Base-by-base conservation (phyloP, 345 rosid genomes). In the Linum usitatissimum region DNA sequence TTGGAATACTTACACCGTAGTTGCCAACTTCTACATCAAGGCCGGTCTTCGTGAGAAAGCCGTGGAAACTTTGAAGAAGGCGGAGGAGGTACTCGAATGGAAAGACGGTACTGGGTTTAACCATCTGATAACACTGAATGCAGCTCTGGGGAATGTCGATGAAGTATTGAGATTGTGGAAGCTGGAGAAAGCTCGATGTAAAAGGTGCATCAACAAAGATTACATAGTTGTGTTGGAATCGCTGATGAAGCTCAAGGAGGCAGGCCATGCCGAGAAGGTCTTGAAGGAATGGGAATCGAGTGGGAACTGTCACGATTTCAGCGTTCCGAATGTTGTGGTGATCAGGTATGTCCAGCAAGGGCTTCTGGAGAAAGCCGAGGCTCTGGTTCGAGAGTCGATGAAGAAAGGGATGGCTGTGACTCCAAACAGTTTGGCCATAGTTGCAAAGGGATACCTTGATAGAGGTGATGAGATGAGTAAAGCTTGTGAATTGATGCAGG, bases 1-100 rank as follows among this genome's bases (percentile, higher is more conserved):
- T 66, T 88, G 98, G 98, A 89, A 77, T 71, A 82, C 98, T 0
- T 86, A 85, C n/a, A 77, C 89, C 20, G 85, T 80, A 53, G 93
- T 74, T 68, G 95, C 93, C 0, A 84, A 80, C 71, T 74, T 84
- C 38, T 92, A 83, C 71, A 85, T 84, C 36, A 84, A 81, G 70
- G 78, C 78, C 17, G 83, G 82, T 45, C 75, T 73, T 30, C 19
- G 30, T 14, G 74, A 67, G 30, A 84, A 74, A 75, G 98, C 93
- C 2, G 9, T 73, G 18, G 76, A 68, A 67, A 71, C 78, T 39
- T 70, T 92, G 71, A 83, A 73, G 62, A 79, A 79, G 69, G 70
- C 95, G 18, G 98, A 92, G 68, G 69, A 59, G 64, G 77, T 73
- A 66, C 65, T 88, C 20, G 83, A 80, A 72, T 71, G 73, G 57